Evolutionary conservation across 1,284 basidiomycete genomes (phyloP).

Genomic region (Ceratobasidium papillatum): DNA sequence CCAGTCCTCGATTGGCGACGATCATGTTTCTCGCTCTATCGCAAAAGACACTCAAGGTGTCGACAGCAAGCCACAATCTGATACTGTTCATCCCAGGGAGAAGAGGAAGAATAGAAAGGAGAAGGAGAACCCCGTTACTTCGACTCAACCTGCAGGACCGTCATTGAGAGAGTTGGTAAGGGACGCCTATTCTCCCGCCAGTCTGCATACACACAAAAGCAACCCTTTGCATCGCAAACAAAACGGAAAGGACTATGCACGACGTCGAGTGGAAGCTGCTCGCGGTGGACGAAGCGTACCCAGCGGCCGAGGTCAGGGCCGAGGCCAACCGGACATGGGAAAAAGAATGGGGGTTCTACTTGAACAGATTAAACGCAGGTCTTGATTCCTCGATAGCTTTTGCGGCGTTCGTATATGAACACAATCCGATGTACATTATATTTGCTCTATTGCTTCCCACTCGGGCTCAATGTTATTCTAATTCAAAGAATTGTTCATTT

Average conservation of each 20-base stretch:
- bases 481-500: neutral
- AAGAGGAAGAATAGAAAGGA: conserved; percentile 10
- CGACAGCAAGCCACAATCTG: neutral
- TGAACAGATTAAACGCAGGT: conserved; percentile 47
- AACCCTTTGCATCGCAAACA: conserved; percentile 55
- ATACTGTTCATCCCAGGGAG: conserved; percentile 14
- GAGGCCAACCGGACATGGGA: conserved; percentile 80
- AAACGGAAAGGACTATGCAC: conserved; percentile 35
- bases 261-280: conserved; percentile 29
- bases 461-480: conserved; percentile 60
- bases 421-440: conserved; percentile 40
- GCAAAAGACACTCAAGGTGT: neutral
- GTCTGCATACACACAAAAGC: conserved; percentile 65
- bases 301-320: conserved; percentile 43
- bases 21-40: conserved; percentile 18
- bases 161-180: conserved; percentile 61
- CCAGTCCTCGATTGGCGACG: conserved; percentile 30
- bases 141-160: conserved; percentile 7
- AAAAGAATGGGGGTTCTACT: conserved; percentile 80
- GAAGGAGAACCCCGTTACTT: conserved; percentile 51
- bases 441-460: conserved; percentile 65
- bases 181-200: conserved; percentile 67
- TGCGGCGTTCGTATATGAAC: neutral
- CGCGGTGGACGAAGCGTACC: neutral
- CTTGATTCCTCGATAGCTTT: neutral